phyloP scores from a whole-genome alignment of 1,284 basidiomycete genomes.

The Ceratobasidium sp. region DNA sequence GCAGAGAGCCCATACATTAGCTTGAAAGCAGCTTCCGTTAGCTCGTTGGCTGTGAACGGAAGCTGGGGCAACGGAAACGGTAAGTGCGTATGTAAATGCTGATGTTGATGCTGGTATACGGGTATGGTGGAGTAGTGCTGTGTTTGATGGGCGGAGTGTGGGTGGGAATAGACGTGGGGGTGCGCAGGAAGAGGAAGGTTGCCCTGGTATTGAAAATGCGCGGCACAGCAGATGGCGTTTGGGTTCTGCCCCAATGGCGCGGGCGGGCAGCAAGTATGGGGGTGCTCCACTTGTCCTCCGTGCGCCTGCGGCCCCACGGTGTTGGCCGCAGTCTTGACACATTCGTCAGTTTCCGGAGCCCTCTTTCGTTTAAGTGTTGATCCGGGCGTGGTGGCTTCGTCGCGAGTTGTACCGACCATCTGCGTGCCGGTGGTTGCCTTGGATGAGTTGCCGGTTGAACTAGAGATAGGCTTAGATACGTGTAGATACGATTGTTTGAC shows the following conservation, averaged over 20 bases:
- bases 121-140: slow-evolving; percentile 12
- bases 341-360: slow-evolving; percentile 2
- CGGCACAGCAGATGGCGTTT: background rate
- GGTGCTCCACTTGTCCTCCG: background rate
- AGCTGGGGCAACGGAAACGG: slow-evolving; percentile 1
- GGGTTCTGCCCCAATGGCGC: background rate
- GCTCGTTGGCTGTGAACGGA: slow-evolving; percentile 11
- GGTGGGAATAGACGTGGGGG: background rate
- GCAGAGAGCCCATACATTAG: slow-evolving; percentile 20
- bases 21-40: slow-evolving; percentile 26
- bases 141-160: background rate
- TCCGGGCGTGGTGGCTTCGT: background rate
- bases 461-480: background rate
- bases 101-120: slow-evolving; percentile 29
- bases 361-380: slow-evolving; percentile 10
- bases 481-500: background rate
- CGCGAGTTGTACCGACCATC: background rate
- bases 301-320: background rate
- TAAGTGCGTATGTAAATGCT: slow-evolving; percentile 14
- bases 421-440: background rate
- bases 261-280: background rate
- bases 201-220: slow-evolving; percentile 1
- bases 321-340: background rate
- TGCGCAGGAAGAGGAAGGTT: background rate
- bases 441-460: background rate